Conservation (phyloP, 768 basidiomycete species). For the Leucogyrophana mollusca region DNA sequence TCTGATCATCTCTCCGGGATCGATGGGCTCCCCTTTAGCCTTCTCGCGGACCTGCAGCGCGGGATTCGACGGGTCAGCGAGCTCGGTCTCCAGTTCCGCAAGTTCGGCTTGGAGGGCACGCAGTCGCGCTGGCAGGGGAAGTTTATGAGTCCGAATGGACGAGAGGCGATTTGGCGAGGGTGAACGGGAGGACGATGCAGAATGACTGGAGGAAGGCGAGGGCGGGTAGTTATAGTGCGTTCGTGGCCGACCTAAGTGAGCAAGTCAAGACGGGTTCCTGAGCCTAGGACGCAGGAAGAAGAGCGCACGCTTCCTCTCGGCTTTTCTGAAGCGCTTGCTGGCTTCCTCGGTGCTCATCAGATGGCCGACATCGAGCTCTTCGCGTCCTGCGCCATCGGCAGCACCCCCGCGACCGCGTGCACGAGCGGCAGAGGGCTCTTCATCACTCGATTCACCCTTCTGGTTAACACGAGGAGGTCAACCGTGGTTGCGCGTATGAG, state of each 20-base stretch:
- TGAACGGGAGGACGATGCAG: conserved; percentile 31
- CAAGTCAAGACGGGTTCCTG: conserved; percentile 1
- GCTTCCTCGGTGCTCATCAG: conserved; percentile 69
- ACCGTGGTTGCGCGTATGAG: background rate
- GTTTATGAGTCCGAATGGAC: conserved; percentile 9
- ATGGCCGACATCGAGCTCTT: conserved; percentile 69
- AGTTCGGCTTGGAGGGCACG: conserved; percentile 76
- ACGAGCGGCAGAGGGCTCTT: conserved; percentile 49
- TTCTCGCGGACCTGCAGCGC: conserved; percentile 58
- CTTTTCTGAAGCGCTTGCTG: conserved; percentile 65
- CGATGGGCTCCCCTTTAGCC: conserved; percentile 43
- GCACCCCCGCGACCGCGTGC: conserved; percentile 29
- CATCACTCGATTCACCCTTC: conserved; percentile 67
- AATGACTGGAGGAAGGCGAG: conserved; percentile 53
- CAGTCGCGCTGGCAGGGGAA: conserved; percentile 58
- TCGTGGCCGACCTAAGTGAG: conserved; percentile 44
- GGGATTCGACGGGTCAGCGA: conserved; percentile 80
- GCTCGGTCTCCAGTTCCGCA: conserved; percentile 72
- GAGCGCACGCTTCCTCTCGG: conserved; percentile 59
- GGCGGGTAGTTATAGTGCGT: conserved; percentile 70
- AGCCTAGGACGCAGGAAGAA: background rate
- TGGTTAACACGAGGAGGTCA: conserved; percentile 24
- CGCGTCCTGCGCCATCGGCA: conserved; percentile 40
- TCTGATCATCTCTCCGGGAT: conserved; percentile 73
- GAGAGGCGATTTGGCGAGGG: conserved; percentile 23